Percentiles rank a stretch among this genome's conserved stretches.
phyloP scores from a whole-genome alignment of 1,284 basidiomycete species.

The Sporisorium reilianum region DNA sequence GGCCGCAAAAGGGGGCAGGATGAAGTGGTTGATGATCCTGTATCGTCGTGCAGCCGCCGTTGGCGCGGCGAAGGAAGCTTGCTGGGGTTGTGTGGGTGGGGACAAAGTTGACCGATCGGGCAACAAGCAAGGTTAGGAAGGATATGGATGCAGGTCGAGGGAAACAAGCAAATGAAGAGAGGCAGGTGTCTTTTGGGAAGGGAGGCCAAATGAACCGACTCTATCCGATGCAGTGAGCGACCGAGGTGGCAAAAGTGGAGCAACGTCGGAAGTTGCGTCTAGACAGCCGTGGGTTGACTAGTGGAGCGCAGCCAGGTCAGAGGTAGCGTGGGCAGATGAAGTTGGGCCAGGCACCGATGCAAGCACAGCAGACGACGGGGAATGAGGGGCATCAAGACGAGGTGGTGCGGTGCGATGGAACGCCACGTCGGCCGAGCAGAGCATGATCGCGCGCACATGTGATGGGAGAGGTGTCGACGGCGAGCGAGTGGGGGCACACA shows the following conservation, averaged over 20 bases:
- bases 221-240: conserved; percentile 15
- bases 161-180: conserved; percentile 22
- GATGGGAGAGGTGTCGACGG: neutral
- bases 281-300: conserved; percentile 11
- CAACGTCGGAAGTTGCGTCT: conserved; percentile 38
- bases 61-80: conserved; percentile 26
- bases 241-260: conserved; percentile 1
- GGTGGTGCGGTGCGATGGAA: neutral
- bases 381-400: neutral
- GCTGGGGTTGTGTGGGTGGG: conserved; percentile 19
- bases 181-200: conserved; percentile 4
- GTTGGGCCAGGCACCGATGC: conserved; percentile 8
- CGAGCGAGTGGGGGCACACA: neutral
- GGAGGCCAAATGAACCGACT: conserved; percentile 26
- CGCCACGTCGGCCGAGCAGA: conserved; percentile 1
- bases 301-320: neutral
- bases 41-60: conserved; percentile 23
- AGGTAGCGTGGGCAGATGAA: conserved; percentile 12
- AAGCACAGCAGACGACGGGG: neutral
- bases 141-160: conserved; percentile 37
- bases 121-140: conserved; percentile 47
- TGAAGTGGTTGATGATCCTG: conserved; percentile 11
- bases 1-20: neutral
- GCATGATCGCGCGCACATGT: neutral
- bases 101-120: conserved; percentile 36